phyloP scores from a whole-genome alignment of 1,284 basidiomycete species.

The Boletus smithii region DNA sequence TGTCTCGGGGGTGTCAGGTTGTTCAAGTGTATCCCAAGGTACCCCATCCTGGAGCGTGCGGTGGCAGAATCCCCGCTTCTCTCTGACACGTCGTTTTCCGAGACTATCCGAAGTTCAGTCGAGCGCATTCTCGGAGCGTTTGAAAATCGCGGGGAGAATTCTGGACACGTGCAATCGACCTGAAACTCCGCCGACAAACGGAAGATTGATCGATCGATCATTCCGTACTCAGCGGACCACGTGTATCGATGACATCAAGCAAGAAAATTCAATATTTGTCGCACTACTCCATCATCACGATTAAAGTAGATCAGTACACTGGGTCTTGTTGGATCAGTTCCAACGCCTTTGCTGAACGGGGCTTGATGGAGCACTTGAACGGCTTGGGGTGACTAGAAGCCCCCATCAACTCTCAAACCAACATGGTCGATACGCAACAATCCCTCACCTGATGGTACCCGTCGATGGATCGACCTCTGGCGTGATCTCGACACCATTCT shows the following conservation, averaged over 20 bases:
- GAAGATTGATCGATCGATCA: too few relatives aligned
- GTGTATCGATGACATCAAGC: neutral
- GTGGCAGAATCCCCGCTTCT: constrained; percentile 52
- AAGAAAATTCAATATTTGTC: neutral
- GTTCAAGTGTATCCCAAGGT: constrained; percentile 4
- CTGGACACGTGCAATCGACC: neutral
- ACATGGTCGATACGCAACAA: neutral
- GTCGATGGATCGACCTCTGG: constrained; percentile 52
- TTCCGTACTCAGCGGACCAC: neutral
- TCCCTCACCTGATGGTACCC: constrained; percentile 53
- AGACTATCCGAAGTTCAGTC: constrained; percentile 42
- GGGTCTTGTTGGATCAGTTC: constrained; percentile 49
- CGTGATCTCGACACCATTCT: constrained; percentile 39
- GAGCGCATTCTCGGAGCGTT: constrained; percentile 42
- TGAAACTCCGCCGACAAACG: neutral
- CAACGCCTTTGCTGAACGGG: constrained; percentile 53
- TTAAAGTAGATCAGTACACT: constrained; percentile 22
- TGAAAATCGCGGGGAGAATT: constrained; percentile 18
- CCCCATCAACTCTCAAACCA: constrained; percentile 3
- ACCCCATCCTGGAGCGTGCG: constrained; percentile 52
- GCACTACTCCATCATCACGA: neutral
- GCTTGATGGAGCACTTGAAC: constrained; percentile 57
- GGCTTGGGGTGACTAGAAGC: constrained; percentile 53
- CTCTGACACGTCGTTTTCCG: constrained; percentile 48
- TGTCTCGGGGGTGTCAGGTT: neutral